These are phyloP conservation scores for Suhomyces anneliseae DNA, from an alignment of 1,139 yeast genomes.

Conservation along the genomic window DNA sequence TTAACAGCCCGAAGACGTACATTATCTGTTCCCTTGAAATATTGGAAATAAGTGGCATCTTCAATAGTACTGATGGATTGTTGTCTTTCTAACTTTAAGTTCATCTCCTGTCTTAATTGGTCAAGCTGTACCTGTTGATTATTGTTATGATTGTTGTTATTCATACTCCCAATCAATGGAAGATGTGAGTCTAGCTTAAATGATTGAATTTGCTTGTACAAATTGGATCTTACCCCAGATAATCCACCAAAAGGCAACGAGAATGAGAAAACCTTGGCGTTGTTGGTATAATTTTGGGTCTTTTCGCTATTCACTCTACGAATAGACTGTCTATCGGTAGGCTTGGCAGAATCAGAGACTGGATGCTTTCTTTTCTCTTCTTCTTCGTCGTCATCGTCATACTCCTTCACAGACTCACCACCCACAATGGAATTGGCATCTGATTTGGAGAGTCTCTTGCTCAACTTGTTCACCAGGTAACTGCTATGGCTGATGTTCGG, in stretches of 20 bases:
- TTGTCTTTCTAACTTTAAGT: slow-evolving; percentile 52
- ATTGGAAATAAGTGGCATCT: slow-evolving; percentile 59
- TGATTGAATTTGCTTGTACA: slow-evolving; percentile 25
- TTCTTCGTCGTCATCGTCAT: slow-evolving; percentile 6
- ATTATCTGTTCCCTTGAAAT: slow-evolving; percentile 60
- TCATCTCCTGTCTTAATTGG: slow-evolving; percentile 34
- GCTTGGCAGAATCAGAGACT: slow-evolving; percentile 12
- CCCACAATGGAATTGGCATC: slow-evolving; percentile 46
- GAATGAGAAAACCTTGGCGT: slow-evolving; percentile 39
- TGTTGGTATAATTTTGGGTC: slow-evolving; percentile 1
- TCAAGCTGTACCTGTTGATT: slow-evolving; percentile 18
- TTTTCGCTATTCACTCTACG: slow-evolving; percentile 8
- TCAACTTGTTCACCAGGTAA: slow-evolving; percentile 1
- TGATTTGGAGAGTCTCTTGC: slow-evolving; percentile 20
- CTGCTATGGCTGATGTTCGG: not conserved
- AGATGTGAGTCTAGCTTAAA: slow-evolving; percentile 22
- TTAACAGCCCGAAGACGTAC: slow-evolving; percentile 68
- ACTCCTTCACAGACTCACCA: slow-evolving; percentile 28
- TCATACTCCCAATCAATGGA: slow-evolving; percentile 21
- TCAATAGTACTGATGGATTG: slow-evolving; percentile 61
- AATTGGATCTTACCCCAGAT: slow-evolving; percentile 25
- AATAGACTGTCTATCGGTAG: slow-evolving; percentile 16
- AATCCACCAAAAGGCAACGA: slow-evolving; percentile 42
- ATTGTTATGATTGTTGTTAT: not conserved
- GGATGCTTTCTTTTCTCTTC: slow-evolving; percentile 12